Evolutionary conservation across 2,329 filamentous ascomycete species (phyloP).

Genomic region (Trichoderma koningiopsis): DNA sequence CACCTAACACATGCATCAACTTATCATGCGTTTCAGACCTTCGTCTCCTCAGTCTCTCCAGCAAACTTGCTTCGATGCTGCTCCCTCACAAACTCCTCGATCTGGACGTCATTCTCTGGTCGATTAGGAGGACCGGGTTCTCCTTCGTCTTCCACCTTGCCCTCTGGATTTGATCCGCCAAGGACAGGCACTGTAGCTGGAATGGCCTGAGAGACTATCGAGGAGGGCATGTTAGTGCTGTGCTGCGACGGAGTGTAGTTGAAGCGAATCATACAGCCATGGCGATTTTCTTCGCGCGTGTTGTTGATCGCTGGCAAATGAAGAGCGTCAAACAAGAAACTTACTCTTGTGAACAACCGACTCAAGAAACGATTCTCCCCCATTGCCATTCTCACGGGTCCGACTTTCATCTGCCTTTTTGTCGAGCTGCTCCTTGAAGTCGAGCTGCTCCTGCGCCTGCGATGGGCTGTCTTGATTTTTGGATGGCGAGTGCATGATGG

Average conservation of each 20-base stretch:
- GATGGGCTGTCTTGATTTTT: background rate
- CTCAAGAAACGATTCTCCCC: background rate
- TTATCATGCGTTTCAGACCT: background rate
- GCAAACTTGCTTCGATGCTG: slow-evolving; percentile 51
- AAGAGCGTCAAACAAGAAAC: background rate
- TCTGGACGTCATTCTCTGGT: slow-evolving; percentile 50
- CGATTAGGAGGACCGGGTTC: slow-evolving; percentile 45
- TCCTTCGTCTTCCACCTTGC: slow-evolving; percentile 29
- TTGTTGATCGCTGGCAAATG: background rate
- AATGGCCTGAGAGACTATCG: slow-evolving; percentile 47
- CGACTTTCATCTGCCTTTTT: slow-evolving; percentile 37
- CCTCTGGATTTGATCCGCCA: slow-evolving; percentile 38
- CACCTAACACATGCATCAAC: background rate
- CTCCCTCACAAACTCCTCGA: slow-evolving; percentile 56
- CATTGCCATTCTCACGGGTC: slow-evolving; percentile 31
- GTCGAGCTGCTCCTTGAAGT: slow-evolving; percentile 52
- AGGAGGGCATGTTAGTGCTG: background rate
- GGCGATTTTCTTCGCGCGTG: background rate
- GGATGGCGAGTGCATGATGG: slow-evolving; percentile 1
- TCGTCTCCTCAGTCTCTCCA: background rate
- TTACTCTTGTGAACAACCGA: slow-evolving; percentile 8
- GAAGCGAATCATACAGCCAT: background rate
- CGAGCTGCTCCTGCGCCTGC: slow-evolving; percentile 46
- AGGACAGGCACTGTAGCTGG: slow-evolving; percentile 48
- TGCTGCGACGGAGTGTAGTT: background rate